These are phyloP conservation scores for Syzygium grande DNA, from an alignment of 345 rosid species.

Conservation along the genomic window DNA sequence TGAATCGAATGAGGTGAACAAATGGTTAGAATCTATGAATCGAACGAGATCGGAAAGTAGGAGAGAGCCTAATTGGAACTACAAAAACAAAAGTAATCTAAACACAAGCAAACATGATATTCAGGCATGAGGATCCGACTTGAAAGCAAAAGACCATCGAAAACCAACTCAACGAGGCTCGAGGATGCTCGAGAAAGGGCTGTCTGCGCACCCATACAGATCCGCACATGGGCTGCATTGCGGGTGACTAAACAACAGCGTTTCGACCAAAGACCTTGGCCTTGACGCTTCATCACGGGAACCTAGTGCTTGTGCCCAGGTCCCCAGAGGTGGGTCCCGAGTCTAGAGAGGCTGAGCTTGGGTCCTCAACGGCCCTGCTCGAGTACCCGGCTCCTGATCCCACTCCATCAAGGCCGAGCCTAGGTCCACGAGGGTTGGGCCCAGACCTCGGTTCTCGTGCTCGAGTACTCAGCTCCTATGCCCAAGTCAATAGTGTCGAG, in stretches of 20 bases:
- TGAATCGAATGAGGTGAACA: too few relatives aligned
- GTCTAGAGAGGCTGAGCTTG: not conserved
- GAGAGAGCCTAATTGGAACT: too few relatives aligned
- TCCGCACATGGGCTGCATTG: not conserved
- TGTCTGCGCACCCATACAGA: too few relatives aligned
- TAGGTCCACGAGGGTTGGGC: not conserved
- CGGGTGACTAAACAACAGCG: rapidly evolving
- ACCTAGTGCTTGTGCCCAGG: not conserved
- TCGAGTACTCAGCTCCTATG: too few relatives aligned
- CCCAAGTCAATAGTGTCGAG: too few relatives aligned
- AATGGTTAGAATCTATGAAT: too few relatives aligned
- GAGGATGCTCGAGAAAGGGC: too few relatives aligned
- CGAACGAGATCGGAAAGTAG: too few relatives aligned
- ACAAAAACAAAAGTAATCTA: not conserved
- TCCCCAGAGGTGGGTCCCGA: rapidly evolving
- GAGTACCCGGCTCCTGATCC: rapidly evolving
- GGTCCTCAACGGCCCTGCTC: not conserved
- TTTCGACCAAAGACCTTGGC: not conserved
- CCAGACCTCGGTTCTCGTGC: too few relatives aligned
- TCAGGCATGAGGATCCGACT: not conserved
- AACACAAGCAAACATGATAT: not conserved
- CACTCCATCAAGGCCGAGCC: not conserved
- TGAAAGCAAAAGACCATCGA: not conserved
- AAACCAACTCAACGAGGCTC: not conserved
- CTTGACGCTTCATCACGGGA: not conserved